Evolutionary conservation across 1,139 yeast species (phyloP), one percentile per base, ranked within the genome.

Genomic region (Meyerozyma carpophila): DNA sequence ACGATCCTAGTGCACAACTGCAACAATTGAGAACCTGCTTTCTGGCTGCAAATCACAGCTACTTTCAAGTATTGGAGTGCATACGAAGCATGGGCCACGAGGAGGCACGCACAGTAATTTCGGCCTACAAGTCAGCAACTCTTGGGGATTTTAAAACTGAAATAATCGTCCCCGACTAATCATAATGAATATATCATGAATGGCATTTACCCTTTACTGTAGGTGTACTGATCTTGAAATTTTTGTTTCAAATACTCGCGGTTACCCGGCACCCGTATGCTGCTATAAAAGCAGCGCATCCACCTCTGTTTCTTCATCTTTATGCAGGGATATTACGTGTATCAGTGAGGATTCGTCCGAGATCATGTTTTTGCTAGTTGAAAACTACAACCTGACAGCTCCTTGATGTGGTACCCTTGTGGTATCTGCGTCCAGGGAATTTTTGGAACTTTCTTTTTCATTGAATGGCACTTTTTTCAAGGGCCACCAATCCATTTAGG

Each of bases 321-420:
- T 93, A 89, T 91, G 98, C 98, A 86, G 87, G 98, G 98, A 97
- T 96, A 90, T 90, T 91, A 91, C 98, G 96, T 95, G 95, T 89
- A 88, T 91, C 98, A 90, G 96, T 91, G 98, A 91, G 97, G 98
- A 93, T 90, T 90, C 96, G 96, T 93, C 98, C 98, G 98, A 91
- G 98, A 89, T 89, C 95, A 95, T 91, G 98, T 91, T 87, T 90
- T 91, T 91, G 98, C 98, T 91, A 95, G 97, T 91, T 91, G 97
- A 91, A 91, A 91, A 90, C 93, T 85, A 81, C 84, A 84, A 87
- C 93, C 95, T 83, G 97, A 90, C 97, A 90, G 80, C 98, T 90
- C 84, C 88, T 83, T 70, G 63, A 70, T 70, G 77, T 65, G 69
- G 62, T 62, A 63, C 66, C 74, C 72, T 65, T 65, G 77, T 53